Base-by-base conservation (phyloP, 768 basidiomycete genomes). In the Phylloporus sp. region DNA sequence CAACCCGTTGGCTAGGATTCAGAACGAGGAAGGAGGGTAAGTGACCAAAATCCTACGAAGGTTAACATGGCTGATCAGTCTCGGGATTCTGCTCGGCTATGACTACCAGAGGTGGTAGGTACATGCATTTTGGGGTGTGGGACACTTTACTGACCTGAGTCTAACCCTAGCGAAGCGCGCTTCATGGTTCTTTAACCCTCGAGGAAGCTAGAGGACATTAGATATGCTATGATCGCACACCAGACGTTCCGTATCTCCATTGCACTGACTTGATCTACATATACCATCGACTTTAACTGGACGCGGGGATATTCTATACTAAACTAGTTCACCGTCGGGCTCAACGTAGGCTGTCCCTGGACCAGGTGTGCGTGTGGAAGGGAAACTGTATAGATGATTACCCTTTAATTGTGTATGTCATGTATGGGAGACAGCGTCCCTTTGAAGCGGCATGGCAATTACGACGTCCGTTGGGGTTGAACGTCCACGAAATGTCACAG, bases 101-200 rank as follows among this genome's bases (percentile, higher is more conserved):
- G 52, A 49, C 54, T 36, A 56, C 11, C 52, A 67, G 62, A 59
- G 59, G 66, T 56, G 64, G 65, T 66, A 65, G 54, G 65, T 66
- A 54, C 39, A 33, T 15, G 20, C 20, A 17, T 44, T 44, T 48
- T 56, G 36, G 48, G 47, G 45, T 42, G 35, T 58, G 54, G 45
- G 41, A 47, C 32, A 42, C 42, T 53, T n/a, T 48, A 39, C 38
- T 63, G 46, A 63, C 60, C n/a, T n/a, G 15, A 44, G 70, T 69
- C 63, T 28, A 38, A 50, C 61, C 57, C 31, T 68, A 89, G 88
- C 86, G 55, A 92, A 92, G 72, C 87, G 90, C 52, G 87, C 90
- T 42, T 92, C 90, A 48, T 92, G 90, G 90, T 92, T 92, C 71
- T 92, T 92, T 76, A 86, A 84, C 66, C 82, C 86, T 55, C 82